Evolutionary conservation across 1,139 yeast genomes (phyloP).

Genomic region (Chernovozyma aurita): DNA sequence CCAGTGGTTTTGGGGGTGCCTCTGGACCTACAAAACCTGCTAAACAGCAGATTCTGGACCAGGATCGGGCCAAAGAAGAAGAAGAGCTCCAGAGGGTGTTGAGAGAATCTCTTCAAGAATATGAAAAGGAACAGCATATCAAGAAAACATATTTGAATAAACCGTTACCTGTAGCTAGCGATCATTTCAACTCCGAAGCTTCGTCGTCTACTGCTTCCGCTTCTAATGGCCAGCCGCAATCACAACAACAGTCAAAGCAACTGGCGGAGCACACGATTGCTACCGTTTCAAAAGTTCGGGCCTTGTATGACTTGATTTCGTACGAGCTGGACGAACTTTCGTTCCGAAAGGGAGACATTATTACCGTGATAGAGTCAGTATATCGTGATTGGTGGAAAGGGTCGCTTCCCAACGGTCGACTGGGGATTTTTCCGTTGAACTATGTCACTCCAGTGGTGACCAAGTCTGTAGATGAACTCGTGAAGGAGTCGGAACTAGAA

Average conservation of each 20-base stretch:
- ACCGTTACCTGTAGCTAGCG: conserved; percentile 24
- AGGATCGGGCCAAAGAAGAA: conserved; percentile 61
- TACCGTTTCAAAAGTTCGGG: conserved; percentile 67
- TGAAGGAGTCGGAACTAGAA: conserved; percentile 28
- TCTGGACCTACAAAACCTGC: conserved; percentile 58
- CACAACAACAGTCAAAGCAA: conserved; percentile 4
- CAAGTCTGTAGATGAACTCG: conserved; percentile 48
- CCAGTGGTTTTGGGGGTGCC: too few species aligned
- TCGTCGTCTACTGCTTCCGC: neutral
- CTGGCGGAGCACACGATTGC: conserved; percentile 33
- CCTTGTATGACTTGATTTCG: conserved; percentile 75
- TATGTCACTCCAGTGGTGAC: conserved; percentile 80
- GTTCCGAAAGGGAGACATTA: conserved; percentile 69
- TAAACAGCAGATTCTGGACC: conserved; percentile 46
- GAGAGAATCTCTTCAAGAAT: conserved; percentile 71
- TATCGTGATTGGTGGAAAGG: conserved; percentile 98
- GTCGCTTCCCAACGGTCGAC: conserved; percentile 62
- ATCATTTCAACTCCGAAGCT: neutral
- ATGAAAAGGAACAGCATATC: conserved; percentile 36
- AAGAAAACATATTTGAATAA: conserved; percentile 25
- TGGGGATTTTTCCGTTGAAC: conserved; percentile 92
- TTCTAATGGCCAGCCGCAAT: conserved; percentile 1
- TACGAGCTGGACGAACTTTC: conserved; percentile 69
- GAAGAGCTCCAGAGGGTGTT: conserved; percentile 77
- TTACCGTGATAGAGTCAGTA: conserved; percentile 81